Evolutionary conservation across 345 rosid species (phyloP).

Genomic region (Alliaria petiolata): DNA sequence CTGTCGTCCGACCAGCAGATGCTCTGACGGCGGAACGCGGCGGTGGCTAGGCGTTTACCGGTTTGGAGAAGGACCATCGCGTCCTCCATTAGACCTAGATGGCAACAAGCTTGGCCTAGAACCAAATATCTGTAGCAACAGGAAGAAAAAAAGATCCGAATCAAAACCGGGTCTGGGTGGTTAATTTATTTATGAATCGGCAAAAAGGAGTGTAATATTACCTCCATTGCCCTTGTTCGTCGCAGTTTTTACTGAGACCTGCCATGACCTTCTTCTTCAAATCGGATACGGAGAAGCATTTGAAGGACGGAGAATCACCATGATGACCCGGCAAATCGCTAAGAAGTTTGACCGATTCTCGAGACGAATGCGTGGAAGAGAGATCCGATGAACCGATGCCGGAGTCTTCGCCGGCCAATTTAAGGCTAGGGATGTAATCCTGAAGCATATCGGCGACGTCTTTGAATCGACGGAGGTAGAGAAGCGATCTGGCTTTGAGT

Average conservation of each 20-base stretch:
- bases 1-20: slow-evolving; percentile 87
- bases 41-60: slow-evolving; percentile 89
- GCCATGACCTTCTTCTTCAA: slow-evolving; percentile 92
- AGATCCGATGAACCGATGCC: slow-evolving; percentile 27
- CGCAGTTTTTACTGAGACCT: slow-evolving; percentile 69
- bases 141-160: too few species aligned
- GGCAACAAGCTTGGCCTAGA: slow-evolving; percentile 93
- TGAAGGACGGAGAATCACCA: slow-evolving; percentile 53
- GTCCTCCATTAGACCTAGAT: slow-evolving; percentile 94
- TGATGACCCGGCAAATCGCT: slow-evolving; percentile 41
- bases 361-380: slow-evolving; percentile 27
- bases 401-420: slow-evolving; percentile 26
- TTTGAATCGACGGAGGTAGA: slow-evolving; percentile 33
- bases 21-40: slow-evolving; percentile 95
- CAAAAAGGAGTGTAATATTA: slow-evolving; percentile 9
- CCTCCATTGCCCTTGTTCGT: slow-evolving; percentile 95
- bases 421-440: slow-evolving; percentile 48
- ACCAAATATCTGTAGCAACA: slow-evolving; percentile 61
- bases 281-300: slow-evolving; percentile 86
- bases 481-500: slow-evolving; percentile 45
- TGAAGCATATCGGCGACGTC: slow-evolving; percentile 52
- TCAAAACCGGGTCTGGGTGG: slow-evolving; percentile 21
- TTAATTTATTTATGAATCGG: neutral
- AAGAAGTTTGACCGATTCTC: slow-evolving; percentile 54
- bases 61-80: slow-evolving; percentile 97